Evolutionary conservation across 1,284 basidiomycete species (phyloP).

Genomic region (Apiotrichum mycotoxinovorans): DNA sequence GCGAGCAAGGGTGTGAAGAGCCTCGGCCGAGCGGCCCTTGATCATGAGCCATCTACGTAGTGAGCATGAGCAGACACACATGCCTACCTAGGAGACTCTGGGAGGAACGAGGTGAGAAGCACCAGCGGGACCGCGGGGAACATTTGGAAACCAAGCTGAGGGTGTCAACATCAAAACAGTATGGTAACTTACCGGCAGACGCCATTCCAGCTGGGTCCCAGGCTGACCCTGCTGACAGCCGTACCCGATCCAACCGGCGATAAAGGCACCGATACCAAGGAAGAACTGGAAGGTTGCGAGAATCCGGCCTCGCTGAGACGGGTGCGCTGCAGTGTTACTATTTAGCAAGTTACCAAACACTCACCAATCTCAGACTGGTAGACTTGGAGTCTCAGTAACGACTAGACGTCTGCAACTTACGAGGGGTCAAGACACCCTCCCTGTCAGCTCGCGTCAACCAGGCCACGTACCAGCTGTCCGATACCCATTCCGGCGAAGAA

Average conservation of each 20-base stretch:
- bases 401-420: no score
- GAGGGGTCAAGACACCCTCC: no score
- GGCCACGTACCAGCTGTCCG: constrained; percentile 54
- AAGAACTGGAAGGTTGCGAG: constrained; percentile 62
- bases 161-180: no score
- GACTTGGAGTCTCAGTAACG: constrained; percentile 28
- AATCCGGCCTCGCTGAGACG: constrained; percentile 61
- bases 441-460: constrained; percentile 39
- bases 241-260: constrained; percentile 12
- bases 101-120: constrained; percentile 56
- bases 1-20: constrained; percentile 50
- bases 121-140: constrained; percentile 57
- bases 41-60: constrained; percentile 11
- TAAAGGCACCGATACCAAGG: constrained; percentile 53
- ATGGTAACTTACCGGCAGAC: constrained; percentile 49
- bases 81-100: constrained; percentile 54
- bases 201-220: constrained; percentile 53
- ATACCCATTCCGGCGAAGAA: constrained; percentile 58
- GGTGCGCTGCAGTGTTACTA: constrained; percentile 50
- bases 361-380: constrained; percentile 57
- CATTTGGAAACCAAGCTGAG: constrained; percentile 43
- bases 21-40: constrained; percentile 55
- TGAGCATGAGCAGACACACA: no score
- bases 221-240: constrained; percentile 21
- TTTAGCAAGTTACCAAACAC: not conserved